Base-by-base conservation (phyloP, 176 grass and related monocot genomes). In the Dendrocalamus sinicus region DNA sequence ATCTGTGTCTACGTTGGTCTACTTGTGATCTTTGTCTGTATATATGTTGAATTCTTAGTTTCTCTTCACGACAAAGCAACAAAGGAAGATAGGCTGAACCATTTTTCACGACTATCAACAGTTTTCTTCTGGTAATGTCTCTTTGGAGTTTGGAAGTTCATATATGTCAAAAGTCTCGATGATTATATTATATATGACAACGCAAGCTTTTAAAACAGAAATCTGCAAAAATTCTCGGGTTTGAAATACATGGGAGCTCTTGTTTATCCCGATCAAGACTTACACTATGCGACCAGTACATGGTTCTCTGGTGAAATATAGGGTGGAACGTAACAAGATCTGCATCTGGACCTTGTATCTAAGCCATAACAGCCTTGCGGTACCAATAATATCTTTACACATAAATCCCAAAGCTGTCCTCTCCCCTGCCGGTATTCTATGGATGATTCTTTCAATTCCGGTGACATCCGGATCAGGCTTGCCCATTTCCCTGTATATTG, bases 371-470 rank as follows among this genome's bases (percentile, higher is more conserved):
- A 98, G 47, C 28, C 90, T 86, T 0, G 88, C 86, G 0, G 70
- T 88, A 54, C 94, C 91, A 20, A 95, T 94, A 51, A 95, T 92
- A 85, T 98, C 91, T 90, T 95, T 95, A 73, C 96, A 98, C 90
- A 94, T 88, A 70, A 91, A 94, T 47, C 93, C 93, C 9, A 98
- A 70, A 39, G 44, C 14, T 43, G 83, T 59, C 81, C 93, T 92
- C 54, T 95, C 91, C 26, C 50, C 63, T 40, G 84, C 53, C 4
- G 89, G 83, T 41, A 95, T 94, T 79, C 59, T 52, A 64, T 86
- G 83, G 71, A 95, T 94, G 39, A 87, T 70, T 80, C 77, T 85
- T 24, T 87, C 93, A 5, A 92, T 83, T 53, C 88, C 90, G 9
- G 43, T 37, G 4, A 15, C 17, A 32, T 88, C 81, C 9, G 12